Conservation (phyloP, 2,329 filamentous ascomycete genomes). For the Xylariaceae sp. region DNA sequence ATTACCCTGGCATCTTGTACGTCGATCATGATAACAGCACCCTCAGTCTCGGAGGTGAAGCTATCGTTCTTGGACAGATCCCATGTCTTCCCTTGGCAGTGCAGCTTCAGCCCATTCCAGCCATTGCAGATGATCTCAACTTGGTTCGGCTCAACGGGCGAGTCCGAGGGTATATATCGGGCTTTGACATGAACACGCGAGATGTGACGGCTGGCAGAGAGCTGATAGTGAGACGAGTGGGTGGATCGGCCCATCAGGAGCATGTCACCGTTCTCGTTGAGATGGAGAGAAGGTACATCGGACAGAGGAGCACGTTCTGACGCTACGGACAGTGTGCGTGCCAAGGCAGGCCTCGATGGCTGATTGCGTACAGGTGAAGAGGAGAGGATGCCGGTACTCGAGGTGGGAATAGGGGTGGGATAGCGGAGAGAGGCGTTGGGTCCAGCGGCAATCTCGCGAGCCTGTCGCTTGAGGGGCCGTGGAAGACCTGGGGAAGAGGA, state of each 20-base stretch:
- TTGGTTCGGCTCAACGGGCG: constrained; percentile 67
- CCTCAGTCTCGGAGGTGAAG: constrained; percentile 85
- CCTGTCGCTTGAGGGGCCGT: constrained; percentile 66
- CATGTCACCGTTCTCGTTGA: constrained; percentile 77
- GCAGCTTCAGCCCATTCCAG: constrained; percentile 93
- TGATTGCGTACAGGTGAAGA: constrained; percentile 70
- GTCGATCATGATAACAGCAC: constrained; percentile 89
- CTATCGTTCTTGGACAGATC: constrained; percentile 84
- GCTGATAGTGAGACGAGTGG: constrained; percentile 91
- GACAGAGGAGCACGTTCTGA: constrained; percentile 82
- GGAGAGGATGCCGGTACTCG: constrained; percentile 85
- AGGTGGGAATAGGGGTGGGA: constrained; percentile 90
- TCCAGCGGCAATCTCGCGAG: constrained; percentile 36
- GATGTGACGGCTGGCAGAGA: constrained; percentile 87
- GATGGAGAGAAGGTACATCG: constrained; percentile 76
- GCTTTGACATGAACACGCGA: constrained; percentile 92
- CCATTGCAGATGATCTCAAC: constrained; percentile 89
- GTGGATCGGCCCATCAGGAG: constrained; percentile 89
- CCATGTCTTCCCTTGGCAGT: constrained; percentile 84
- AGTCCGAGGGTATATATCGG: constrained; percentile 69
- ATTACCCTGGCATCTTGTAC: constrained; percentile 90
- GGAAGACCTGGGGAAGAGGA: constrained; percentile 75
- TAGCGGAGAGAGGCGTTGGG: constrained; percentile 64
- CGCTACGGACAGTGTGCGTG: constrained; percentile 60
- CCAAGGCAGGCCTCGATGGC: constrained; percentile 46